Percentiles rank a stretch among this genome's conserved stretches.
Conservation (phyloP, 2,329 filamentous ascomycete species). For the Sphaerulina musiva region DNA sequence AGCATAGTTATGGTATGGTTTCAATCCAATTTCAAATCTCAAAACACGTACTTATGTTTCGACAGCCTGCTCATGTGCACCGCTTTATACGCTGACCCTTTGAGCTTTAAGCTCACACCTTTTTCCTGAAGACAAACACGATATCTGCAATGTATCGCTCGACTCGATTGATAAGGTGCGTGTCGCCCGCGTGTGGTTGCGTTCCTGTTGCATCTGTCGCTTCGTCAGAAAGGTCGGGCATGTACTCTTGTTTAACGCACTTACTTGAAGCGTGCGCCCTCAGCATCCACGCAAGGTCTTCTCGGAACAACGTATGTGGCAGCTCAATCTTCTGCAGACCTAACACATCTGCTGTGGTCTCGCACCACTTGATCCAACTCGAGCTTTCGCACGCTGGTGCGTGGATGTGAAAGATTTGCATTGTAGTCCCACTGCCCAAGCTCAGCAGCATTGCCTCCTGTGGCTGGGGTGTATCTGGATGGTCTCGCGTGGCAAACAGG, state of each 20-base stretch:
- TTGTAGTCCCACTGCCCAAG: conserved; percentile 6
- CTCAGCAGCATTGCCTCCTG: conserved; percentile 11
- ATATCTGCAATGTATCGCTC: conserved; percentile 14
- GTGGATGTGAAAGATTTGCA: conserved; percentile 8
- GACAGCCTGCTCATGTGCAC: conserved; percentile 1
- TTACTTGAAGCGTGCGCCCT: conserved; percentile 13
- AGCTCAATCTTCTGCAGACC: conserved; percentile 12
- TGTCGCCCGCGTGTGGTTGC: conserved; percentile 13
- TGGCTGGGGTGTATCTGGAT: conserved; percentile 5
- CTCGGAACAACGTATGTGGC: conserved; percentile 10
- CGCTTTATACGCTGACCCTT: background rate
- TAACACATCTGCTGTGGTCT: conserved; percentile 4
- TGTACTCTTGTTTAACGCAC: background rate
- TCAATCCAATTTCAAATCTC: background rate
- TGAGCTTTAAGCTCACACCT: conserved; percentile 1
- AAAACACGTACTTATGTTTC: conserved; percentile 5
- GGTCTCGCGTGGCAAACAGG: conserved; percentile 8
- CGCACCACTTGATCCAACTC: conserved; percentile 9
- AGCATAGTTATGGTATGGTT: conserved; percentile 6
- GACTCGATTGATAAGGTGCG: conserved; percentile 15
- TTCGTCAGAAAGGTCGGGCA: background rate
- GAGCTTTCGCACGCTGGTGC: background rate
- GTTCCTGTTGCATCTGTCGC: conserved; percentile 10
- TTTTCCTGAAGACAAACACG: conserved; percentile 10
- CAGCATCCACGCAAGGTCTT: conserved; percentile 13